Evolutionary conservation across 495 filamentous ascomycete genomes (phyloP).

Genomic region (Aspergillus wentii): DNA sequence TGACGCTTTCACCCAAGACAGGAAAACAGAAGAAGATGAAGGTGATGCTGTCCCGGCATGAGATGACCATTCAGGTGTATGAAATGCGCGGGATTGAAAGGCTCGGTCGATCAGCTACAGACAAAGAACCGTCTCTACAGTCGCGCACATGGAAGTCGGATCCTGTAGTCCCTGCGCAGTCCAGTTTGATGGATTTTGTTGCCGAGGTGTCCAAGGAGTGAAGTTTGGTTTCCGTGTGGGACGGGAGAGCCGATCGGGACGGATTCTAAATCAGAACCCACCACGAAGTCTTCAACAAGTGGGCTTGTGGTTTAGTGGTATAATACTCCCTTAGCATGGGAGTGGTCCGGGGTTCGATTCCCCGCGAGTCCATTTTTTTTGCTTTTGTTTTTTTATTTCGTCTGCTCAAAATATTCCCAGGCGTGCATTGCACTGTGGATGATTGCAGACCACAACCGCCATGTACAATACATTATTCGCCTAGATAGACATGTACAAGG

Average conservation of each 20-base stretch:
- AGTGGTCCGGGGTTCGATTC: slow-evolving; percentile 52
- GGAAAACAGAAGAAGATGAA: slow-evolving; percentile 32
- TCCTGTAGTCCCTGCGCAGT: slow-evolving; percentile 1
- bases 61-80: slow-evolving; percentile 23
- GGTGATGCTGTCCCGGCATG: slow-evolving; percentile 26
- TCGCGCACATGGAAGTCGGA: slow-evolving; percentile 23
- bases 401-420: background rate
- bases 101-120: slow-evolving; percentile 4
- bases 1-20: slow-evolving; percentile 12
- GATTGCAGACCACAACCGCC: background rate
- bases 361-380: slow-evolving; percentile 34
- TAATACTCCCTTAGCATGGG: slow-evolving; percentile 38
- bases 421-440: background rate
- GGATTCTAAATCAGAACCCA: slow-evolving; percentile 1
- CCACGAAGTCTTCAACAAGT: slow-evolving; percentile 2
- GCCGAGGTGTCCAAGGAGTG: slow-evolving; percentile 15
- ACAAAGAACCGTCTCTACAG: slow-evolving; percentile 5
- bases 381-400: background rate
- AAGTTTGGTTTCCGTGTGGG: background rate
- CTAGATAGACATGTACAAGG: slow-evolving; percentile 5
- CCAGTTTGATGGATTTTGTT: slow-evolving; percentile 31
- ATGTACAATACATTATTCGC: too few relatives aligned
- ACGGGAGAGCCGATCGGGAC: slow-evolving; percentile 1
- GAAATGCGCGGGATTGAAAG: slow-evolving; percentile 17
- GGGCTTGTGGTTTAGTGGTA: slow-evolving; percentile 31